A percentile compares a stretch with the other conserved stretches of the same genome.
Evolutionary conservation across 2,329 filamentous ascomycete species (phyloP).

Genomic region (Chlorencoelia australis): DNA sequence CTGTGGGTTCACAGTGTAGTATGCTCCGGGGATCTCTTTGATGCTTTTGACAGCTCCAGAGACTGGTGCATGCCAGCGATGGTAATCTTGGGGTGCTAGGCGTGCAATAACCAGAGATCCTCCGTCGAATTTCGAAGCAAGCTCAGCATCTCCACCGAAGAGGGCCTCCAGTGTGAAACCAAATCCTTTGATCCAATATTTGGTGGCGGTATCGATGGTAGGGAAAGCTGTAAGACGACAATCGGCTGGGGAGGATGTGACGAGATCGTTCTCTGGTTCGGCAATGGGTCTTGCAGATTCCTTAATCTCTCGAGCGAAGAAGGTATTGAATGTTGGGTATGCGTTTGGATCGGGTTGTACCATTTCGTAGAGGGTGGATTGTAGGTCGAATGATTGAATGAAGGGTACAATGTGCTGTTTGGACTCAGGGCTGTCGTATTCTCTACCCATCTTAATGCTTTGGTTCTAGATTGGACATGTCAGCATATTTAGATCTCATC

Average conservation of each 20-base stretch:
- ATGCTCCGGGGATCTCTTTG: constrained; percentile 32
- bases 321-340: constrained; percentile 13
- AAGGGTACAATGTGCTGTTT: constrained; percentile 13
- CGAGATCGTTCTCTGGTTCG: constrained; percentile 13
- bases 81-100: constrained; percentile 36
- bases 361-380: constrained; percentile 6
- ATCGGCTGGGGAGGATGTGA: constrained; percentile 47
- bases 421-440: constrained; percentile 12
- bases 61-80: constrained; percentile 36
- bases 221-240: constrained; percentile 90
- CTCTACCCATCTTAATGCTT: constrained; percentile 14
- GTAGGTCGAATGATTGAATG: constrained; percentile 12
- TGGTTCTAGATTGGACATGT: constrained; percentile 10
- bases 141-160: constrained; percentile 27
- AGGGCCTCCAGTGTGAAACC: constrained; percentile 34
- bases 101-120: constrained; percentile 33
- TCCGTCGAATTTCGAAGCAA: constrained; percentile 27
- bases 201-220: constrained; percentile 67
- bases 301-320: constrained; percentile 14
- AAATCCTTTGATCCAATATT: constrained; percentile 46
- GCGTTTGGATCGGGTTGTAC: constrained; percentile 10
- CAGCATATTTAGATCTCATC: too few species aligned
- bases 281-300: constrained; percentile 11
- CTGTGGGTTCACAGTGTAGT: constrained; percentile 35
- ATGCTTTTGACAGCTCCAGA: constrained; percentile 30